Conservation (phyloP, 139 green algal genomes). For the Pleodorina starrii region DNA sequence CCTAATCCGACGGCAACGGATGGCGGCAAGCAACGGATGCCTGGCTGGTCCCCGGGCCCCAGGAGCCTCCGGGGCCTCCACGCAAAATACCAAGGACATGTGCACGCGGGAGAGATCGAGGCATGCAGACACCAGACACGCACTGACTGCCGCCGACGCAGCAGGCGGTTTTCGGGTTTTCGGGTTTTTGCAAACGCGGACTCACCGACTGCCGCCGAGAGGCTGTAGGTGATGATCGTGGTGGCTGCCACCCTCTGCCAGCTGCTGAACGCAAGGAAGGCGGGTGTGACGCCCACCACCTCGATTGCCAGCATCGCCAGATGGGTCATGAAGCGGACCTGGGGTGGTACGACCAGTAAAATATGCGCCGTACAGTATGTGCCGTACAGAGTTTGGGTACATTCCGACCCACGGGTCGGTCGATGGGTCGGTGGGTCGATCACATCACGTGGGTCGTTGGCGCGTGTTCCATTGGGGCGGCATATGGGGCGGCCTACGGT, state of each 20-base stretch:
- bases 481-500: too few relatives aligned
- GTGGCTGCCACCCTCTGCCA: background rate
- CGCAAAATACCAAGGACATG: background rate
- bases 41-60: too few relatives aligned
- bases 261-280: conserved; percentile 24
- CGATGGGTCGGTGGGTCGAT: too few relatives aligned
- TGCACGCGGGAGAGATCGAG: background rate
- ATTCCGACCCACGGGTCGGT: too few relatives aligned
- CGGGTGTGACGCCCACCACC: conserved; percentile 15
- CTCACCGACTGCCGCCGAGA: conserved; percentile 10
- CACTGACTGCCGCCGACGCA: background rate
- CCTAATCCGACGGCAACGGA: too few relatives aligned
- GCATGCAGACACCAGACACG: background rate
- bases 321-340: conserved; percentile 37
- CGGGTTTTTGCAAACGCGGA: background rate
- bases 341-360: too few relatives aligned
- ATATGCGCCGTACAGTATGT: too few relatives aligned
- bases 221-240: conserved; percentile 18
- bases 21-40: too few relatives aligned
- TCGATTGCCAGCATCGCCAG: background rate
- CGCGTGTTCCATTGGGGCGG: too few relatives aligned
- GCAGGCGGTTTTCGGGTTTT: too few relatives aligned
- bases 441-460: too few relatives aligned
- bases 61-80: background rate
- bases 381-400: too few relatives aligned